Base-by-base conservation (phyloP, 805 yeast species). In the Metschnikowia amazonensis region DNA sequence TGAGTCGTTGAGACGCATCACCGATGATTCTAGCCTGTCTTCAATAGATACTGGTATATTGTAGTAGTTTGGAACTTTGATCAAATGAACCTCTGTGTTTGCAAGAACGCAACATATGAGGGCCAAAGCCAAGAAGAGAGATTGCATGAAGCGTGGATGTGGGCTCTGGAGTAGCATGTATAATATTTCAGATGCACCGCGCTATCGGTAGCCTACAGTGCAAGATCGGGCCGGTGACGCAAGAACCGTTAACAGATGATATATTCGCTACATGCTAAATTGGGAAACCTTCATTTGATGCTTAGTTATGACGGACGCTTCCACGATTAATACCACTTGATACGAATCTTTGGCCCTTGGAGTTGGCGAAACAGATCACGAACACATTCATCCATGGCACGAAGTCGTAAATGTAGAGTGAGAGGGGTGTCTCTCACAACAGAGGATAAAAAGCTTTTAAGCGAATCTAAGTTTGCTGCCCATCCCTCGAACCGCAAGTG, bases 51-150 rank as follows among this genome's bases (percentile, higher is more conserved):
- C 21, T 3, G 70, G 68, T 10, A 69, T 59, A 34, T 66, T 58
- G 51, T 60, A 71, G 52, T 69, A 64, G 28, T 65, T 58, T 0
- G 75, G 75, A 0, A 70, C 50, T 29, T 46, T 43, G 25, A 69
- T 36, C 14, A 66, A 42, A 23, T 58, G 53, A 1, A 72, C 60
- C 47, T 71, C 76, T 1, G 76, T 71, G 42, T 71, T 71, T 25
- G 70, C 74, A 31, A 30, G 13, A 5, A 30, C 35, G 9, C 33
- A 18, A 20, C 25, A 18, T 18, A 28, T 10, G 5, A 37, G n/a
- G n/a, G 33, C 17, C 33, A 37, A 29, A 20, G 41, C 25, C 33
- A 37, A 14, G 25, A 37, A 14, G 16, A 37, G 14, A 9, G n/a
- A 18, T 18, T 28, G 41, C 41, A 37, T 37, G 18, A 10, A 11